Conservation (phyloP, 306 rosid genomes). For the Abrus precatorius region DNA sequence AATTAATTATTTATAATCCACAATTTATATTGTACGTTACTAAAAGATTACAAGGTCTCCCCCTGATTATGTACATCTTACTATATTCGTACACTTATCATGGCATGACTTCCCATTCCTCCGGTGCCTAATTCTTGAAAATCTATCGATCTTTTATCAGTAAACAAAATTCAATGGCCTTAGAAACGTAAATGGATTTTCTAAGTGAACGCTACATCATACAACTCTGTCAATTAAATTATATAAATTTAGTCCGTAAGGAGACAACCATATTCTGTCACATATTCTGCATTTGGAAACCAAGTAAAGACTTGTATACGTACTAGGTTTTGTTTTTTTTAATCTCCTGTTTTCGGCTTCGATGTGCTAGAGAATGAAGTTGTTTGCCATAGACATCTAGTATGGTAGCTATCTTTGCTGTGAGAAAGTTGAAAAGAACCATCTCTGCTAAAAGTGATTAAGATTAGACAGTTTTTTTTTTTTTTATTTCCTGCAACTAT, state of each 20-base stretch:
- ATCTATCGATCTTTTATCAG: not conserved
- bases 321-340: no score
- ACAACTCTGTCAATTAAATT: not conserved
- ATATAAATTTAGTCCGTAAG: not conserved
- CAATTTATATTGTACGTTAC: no score
- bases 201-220: not conserved
- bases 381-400: not conserved
- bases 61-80: no score
- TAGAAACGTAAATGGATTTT: not conserved
- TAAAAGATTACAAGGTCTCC: no score
- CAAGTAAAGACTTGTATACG: not conserved
- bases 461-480: not conserved
- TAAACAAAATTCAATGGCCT: not conserved
- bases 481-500: no score
- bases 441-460: not conserved
- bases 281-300: not conserved
- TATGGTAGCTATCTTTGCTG: not conserved
- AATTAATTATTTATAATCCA: no score
- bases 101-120: not conserved
- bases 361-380: not conserved
- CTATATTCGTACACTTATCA: no score
- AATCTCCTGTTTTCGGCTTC: not conserved
- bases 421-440: conserved; percentile 4
- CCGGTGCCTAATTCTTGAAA: not conserved
- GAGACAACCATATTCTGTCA: not conserved